These are phyloP conservation scores for Dimargaris verticillata DNA, from an alignment of 192 early-diverging fungal species.

Conservation along the genomic window DNA sequence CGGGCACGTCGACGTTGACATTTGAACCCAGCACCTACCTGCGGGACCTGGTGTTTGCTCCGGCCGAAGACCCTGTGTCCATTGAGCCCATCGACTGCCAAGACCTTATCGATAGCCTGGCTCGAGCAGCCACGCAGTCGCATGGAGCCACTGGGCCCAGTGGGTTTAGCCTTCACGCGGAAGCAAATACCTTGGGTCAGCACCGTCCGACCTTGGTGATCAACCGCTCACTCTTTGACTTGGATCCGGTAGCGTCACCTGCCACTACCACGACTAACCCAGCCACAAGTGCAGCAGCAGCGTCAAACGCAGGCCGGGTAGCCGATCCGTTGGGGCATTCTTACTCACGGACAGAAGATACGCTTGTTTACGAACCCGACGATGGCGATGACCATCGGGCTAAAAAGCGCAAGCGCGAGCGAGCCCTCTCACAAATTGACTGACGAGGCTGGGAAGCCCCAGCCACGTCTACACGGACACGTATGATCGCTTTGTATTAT, in stretches of 20 bases:
- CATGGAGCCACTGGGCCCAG: neutral
- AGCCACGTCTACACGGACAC: no score
- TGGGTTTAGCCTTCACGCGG: neutral
- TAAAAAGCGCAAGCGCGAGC: neutral
- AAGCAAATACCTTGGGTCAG: neutral
- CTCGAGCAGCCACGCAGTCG: no score
- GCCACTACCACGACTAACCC: neutral
- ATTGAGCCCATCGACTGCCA: neutral
- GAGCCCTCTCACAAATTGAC: no score
- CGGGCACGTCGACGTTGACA: neutral
- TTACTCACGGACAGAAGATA: neutral
- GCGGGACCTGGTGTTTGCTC: conserved; percentile 3
- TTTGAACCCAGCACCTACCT: conserved; percentile 8
- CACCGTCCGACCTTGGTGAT: neutral
- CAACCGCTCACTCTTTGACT: conserved; percentile 2
- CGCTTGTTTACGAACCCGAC: neutral
- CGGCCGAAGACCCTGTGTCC: neutral
- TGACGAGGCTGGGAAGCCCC: no score
- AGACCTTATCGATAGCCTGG: neutral
- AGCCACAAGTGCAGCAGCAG: neutral
- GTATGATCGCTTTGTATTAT: no score
- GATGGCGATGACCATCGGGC: neutral
- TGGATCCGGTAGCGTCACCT: neutral
- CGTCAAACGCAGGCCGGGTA: neutral
- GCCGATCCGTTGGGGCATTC: neutral